Conservation (phyloP, 129 eudicot genomes). For the Arctium lappa region DNA sequence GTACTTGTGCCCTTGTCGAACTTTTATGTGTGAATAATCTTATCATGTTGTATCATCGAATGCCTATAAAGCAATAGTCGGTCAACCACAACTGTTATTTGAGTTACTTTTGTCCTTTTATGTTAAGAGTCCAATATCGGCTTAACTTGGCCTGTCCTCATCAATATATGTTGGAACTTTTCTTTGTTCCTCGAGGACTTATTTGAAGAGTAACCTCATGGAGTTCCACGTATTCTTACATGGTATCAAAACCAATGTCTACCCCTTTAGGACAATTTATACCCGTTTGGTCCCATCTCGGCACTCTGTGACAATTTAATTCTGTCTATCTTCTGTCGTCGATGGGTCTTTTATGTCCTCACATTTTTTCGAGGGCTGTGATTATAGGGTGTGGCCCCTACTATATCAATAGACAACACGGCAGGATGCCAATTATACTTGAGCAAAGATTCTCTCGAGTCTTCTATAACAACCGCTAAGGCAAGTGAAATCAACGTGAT, state of each 20-base stretch:
- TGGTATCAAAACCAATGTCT: neutral
- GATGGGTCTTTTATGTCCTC: neutral
- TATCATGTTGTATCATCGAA: neutral
- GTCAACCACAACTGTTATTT: neutral
- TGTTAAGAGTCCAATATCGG: neutral
- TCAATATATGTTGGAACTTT: neutral
- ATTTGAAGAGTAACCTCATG: neutral
- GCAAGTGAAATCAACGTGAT: conserved; percentile 88
- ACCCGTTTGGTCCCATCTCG: neutral
- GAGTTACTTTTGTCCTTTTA: neutral
- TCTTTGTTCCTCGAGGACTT: neutral
- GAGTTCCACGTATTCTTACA: neutral
- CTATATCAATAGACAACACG: conserved; percentile 90
- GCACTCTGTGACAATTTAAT: neutral
- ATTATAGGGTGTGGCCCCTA: conserved; percentile 83
- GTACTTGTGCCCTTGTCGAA: neutral
- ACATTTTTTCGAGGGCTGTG: neutral
- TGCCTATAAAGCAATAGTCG: neutral
- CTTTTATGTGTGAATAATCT: neutral
- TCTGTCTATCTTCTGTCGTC: neutral
- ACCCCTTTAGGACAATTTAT: neutral
- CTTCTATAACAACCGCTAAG: conserved; percentile 91
- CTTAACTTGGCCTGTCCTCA: neutral
- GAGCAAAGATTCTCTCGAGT: conserved; percentile 73
- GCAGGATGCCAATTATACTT: conserved; percentile 89